These are phyloP conservation scores for Quercus mongolica DNA, from an alignment of 306 rosid genomes.

Conservation along the genomic window DNA sequence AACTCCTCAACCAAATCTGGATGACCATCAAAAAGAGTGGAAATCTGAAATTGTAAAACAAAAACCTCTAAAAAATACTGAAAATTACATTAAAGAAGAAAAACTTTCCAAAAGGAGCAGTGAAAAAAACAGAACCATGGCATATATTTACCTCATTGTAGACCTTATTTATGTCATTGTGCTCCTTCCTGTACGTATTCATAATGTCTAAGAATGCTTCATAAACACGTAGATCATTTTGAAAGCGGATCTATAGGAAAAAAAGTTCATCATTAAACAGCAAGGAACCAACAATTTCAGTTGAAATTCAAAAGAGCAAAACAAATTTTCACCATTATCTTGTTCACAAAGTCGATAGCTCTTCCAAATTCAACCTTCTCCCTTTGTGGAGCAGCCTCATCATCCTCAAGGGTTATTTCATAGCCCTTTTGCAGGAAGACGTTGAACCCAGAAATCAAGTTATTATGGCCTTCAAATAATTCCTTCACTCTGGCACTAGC, in stretches of 20 bases:
- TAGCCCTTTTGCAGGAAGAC: slow-evolving; percentile 93
- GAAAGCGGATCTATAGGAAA: slow-evolving; percentile 69
- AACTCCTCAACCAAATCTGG: slow-evolving; percentile 85
- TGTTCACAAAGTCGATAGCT: slow-evolving; percentile 94
- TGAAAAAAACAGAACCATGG: neutral
- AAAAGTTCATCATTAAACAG: slow-evolving; percentile 12
- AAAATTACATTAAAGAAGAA: neutral
- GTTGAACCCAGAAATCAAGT: slow-evolving; percentile 92
- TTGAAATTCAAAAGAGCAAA: slow-evolving; percentile 6
- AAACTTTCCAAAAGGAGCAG: neutral
- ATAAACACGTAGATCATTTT: slow-evolving; percentile 76
- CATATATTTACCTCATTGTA: slow-evolving; percentile 67
- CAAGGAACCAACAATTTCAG: slow-evolving; percentile 1
- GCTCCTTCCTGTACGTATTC: slow-evolving; percentile 96
- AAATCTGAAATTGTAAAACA: slow-evolving; percentile 49
- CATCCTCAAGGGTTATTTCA: slow-evolving; percentile 88
- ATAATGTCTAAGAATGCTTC: slow-evolving; percentile 92
- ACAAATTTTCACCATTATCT: slow-evolving; percentile 76
- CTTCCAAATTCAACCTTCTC: slow-evolving; percentile 90
- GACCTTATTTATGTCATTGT: slow-evolving; percentile 84
- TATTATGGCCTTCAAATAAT: slow-evolving; percentile 82
- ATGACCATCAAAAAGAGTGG: slow-evolving; percentile 70
- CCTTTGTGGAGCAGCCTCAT: slow-evolving; percentile 67
- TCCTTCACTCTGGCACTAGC: slow-evolving; percentile 95
- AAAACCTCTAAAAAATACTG: neutral